Conservation (phyloP, 306 rosid genomes). For the Casuarina cunninghamiana region DNA sequence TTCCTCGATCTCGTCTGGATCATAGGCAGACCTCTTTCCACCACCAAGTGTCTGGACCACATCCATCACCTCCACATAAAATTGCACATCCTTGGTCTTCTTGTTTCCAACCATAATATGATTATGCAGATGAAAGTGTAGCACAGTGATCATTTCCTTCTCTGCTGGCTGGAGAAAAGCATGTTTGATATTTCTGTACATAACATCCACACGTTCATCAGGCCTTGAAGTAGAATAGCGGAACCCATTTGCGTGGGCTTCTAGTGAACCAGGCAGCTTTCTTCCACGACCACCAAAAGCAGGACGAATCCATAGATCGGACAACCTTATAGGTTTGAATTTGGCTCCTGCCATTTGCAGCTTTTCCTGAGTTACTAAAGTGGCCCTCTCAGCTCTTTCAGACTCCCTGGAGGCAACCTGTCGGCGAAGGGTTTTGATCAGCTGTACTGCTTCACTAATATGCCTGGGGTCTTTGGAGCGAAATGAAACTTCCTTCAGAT, state of each 20-base stretch:
- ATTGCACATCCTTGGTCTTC: conserved; percentile 95
- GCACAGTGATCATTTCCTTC: conserved; percentile 93
- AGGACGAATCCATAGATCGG: conserved; percentile 95
- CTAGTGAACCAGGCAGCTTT: conserved; percentile 85
- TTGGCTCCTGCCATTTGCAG: conserved; percentile 88
- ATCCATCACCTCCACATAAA: conserved; percentile 93
- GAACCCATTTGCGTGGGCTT: conserved; percentile 88
- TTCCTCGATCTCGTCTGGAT: conserved; percentile 97
- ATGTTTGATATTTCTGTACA: conserved; percentile 87
- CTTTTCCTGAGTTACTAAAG: conserved; percentile 93
- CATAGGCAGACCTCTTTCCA: conserved; percentile 86
- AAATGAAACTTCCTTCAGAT: conserved; percentile 88
- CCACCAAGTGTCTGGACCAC: conserved; percentile 87
- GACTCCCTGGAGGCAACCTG: conserved; percentile 92
- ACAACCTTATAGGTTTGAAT: conserved; percentile 77
- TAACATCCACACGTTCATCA: conserved; percentile 85
- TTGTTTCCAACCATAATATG: conserved; percentile 96
- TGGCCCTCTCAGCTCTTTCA: conserved; percentile 95
- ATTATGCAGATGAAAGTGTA: conserved; percentile 92
- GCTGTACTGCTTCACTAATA: conserved; percentile 80
- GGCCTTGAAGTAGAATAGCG: conserved; percentile 85
- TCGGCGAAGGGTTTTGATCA: conserved; percentile 72
- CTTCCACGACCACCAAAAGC: conserved; percentile 92
- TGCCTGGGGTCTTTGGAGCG: conserved; percentile 94
- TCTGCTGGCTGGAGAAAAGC: conserved; percentile 96